A percentile compares a stretch with the other conserved stretches of the same genome.
Conservation (phyloP, 352 stramenopile species). For the Phytophthora nicotianae region DNA sequence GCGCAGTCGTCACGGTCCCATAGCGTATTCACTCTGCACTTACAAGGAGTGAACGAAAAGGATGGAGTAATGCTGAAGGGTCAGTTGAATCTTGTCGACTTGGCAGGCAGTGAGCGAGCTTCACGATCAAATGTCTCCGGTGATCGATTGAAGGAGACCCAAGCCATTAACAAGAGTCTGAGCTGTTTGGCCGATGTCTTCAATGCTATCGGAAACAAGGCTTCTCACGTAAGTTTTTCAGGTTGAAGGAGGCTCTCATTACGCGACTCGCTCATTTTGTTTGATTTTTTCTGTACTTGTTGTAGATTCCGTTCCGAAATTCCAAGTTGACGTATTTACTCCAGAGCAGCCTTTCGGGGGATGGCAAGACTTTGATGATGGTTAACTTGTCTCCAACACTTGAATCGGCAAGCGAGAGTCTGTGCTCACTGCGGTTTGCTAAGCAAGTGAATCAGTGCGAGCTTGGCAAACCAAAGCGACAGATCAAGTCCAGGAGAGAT, state of each 20-base stretch:
- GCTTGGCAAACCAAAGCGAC: conserved; percentile 94
- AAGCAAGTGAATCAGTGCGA: conserved; percentile 97
- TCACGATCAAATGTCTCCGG: conserved; percentile 88
- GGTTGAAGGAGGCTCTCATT: background rate
- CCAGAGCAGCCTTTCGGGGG: conserved; percentile 96
- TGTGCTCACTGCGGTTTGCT: conserved; percentile 98
- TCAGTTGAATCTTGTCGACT: conserved; percentile 80
- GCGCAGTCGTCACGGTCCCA: conserved; percentile 79
- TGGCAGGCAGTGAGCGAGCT: conserved; percentile 82
- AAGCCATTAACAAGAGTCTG: conserved; percentile 99
- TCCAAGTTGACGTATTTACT: conserved; percentile 99
- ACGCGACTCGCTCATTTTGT: background rate
- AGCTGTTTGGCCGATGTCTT: conserved; percentile 99
- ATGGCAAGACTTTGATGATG: conserved; percentile 99
- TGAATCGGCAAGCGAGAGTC: conserved; percentile 94
- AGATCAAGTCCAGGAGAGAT: conserved; percentile 84
- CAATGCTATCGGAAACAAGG: conserved; percentile 95
- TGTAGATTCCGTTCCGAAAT: conserved; percentile 96
- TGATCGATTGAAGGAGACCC: conserved; percentile 95
- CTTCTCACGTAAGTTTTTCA: conserved; percentile 85
- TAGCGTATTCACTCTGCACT: conserved; percentile 80
- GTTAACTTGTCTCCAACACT: conserved; percentile 96
- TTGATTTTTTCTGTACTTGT: background rate
- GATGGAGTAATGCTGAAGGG: conserved; percentile 70
- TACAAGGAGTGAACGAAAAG: conserved; percentile 85